Base-by-base conservation (phyloP, 176 grass and related monocot species). In the Phoenix roebelenii region DNA sequence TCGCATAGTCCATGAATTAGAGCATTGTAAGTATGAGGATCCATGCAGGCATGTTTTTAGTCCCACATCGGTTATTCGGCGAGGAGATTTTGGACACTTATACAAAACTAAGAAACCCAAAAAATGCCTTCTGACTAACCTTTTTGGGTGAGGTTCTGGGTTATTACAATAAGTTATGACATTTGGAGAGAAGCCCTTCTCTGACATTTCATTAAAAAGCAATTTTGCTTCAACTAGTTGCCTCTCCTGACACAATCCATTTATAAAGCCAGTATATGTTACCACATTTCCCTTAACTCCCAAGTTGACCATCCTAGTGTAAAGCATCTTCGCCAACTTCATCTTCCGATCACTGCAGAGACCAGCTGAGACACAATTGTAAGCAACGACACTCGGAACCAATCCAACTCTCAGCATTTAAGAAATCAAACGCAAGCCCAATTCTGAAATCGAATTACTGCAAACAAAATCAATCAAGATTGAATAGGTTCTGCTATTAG, bases 301-400 rank as follows among this genome's bases (percentile, higher is more conserved):
- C 26, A 78, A 7, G 23, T 74, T 83, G 50, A 74, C 55, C 74
- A 70, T 78, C 30, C 61, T 77, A 9, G 24, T 52, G 52, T 74
- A 83, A 25, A 78, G 57, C 28, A 15, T 53, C 51, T 32, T 58
- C 14, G 51, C 66, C 17, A 56, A 39, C 32, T 72, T 75, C 75
- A 79, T 26, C 22, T 70, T 54, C n/a, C 54, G 28, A 15, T 50
- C 61, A 12, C 50, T 50, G 18, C 72, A 76, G 19, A 72, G 54
- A 7, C 61, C 72, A 1, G 67, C 67, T 3, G 72, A 65, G 3
- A 66, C 10, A 62, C 54, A 79, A 58, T 28, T 70, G 25, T 64
- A 80, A 0, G 72, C 62, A 7, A 22, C 60, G 7, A 57, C 52
- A n/a, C 66, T 80, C 16, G 57, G 67, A 32, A 76, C 77, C 67